phyloP scores from a whole-genome alignment of 345 rosid species.

The Populus alba region DNA sequence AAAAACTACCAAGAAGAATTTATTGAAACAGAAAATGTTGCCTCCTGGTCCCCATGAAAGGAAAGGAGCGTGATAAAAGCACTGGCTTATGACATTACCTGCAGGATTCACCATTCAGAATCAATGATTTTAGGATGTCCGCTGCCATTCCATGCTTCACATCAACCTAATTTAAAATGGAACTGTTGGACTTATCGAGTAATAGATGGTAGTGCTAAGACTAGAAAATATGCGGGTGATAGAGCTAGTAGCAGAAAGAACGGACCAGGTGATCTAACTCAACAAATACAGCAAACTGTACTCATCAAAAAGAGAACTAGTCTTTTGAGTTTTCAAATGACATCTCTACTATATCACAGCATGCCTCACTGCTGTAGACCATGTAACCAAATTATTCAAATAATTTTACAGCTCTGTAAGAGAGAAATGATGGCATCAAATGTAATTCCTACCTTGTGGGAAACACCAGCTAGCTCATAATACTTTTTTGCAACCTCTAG shows the following conservation, averaged over 20 bases:
- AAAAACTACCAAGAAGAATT: neutral
- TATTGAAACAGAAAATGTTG: neutral
- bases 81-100: slow-evolving; percentile 40
- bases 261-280: neutral
- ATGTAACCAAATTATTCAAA: neutral
- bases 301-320: neutral
- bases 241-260: neutral
- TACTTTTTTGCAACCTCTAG: slow-evolving; percentile 77
- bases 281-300: neutral
- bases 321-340: neutral
- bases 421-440: neutral
- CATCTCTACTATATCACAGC: neutral
- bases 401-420: neutral
- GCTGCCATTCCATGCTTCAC: slow-evolving; percentile 74
- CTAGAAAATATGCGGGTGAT: neutral
- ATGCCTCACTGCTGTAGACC: neutral
- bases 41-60: neutral
- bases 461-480: slow-evolving; percentile 72
- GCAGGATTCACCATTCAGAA: slow-evolving; percentile 69
- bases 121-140: slow-evolving; percentile 57
- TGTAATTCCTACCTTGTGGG: slow-evolving; percentile 56
- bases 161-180: slow-evolving; percentile 48
- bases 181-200: slow-evolving; percentile 15
- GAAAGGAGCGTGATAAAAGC: slow-evolving; percentile 1
- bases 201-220: neutral